Base-by-base conservation (phyloP, 129 eudicot genomes). In the Kitagawia praeruptora region DNA sequence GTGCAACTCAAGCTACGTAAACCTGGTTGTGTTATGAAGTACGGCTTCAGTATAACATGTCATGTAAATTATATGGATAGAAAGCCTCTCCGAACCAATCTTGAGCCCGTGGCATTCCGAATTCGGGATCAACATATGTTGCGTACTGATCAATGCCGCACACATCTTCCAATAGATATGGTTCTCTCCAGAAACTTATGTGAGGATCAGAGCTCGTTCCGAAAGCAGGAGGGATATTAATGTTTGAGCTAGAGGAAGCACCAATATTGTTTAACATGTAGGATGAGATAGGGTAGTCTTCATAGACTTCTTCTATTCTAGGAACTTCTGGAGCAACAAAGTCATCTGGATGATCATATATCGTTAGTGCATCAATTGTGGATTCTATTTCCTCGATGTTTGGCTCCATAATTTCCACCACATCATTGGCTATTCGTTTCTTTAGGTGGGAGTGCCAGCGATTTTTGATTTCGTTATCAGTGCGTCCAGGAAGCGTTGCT, bases 391-490 rank as follows among this genome's bases (percentile, higher is more conserved):
- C 21, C 42, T 67, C 73, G 10, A 67, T 31, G 15, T 37, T 27
- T 82, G 79, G 45, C 23, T 56, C 51, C 8, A 58, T 64, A 41
- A 51, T 41, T 75, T 25, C 45, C 25, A 31, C 42, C 3, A 46
- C 10, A 28, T 9, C 28, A 74, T 70, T 54, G 38, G 38, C 27
- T 16, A 39, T 16, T 3, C 77, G 85, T 78, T 83, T 86, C 88
- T 85, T 87, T 8, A 85, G 77, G 53, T 87, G 85, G 8, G 85
- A 41, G 78, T 85, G 81, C 88, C 86, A 85, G 70, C 81, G 75
- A 54, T 87, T 87, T 74, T 87, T 87, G 3, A 87, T 54, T 38
- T 80, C 83, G 40, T 87, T 87, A 63, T 87, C 91, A 5, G 85
- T 85, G 70, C 91, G 78, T 82, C 88, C 88, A 0, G 88, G 84